Evolutionary conservation across 805 yeast species (phyloP).

Genomic region (Brettanomyces sp.): DNA sequence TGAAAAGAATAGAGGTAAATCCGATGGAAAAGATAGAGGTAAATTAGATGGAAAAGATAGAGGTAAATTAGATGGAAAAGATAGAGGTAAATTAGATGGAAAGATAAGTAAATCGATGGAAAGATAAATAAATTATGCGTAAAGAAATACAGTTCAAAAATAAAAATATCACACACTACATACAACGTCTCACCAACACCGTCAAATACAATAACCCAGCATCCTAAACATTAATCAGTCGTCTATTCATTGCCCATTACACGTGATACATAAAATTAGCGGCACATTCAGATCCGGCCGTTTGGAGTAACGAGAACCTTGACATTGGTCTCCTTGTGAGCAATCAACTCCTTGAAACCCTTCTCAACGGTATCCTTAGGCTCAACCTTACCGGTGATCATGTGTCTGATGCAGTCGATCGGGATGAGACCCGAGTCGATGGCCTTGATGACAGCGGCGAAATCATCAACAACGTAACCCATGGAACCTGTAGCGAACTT

Average conservation of each 20-base stretch:
- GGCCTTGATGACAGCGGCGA: constrained; percentile 45
- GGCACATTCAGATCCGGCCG: constrained; percentile 3
- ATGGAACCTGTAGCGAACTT: constrained; percentile 50
- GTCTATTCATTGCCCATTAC: too few species aligned
- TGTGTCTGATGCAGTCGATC: constrained; percentile 31
- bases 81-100: background rate
- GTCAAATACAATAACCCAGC: too few species aligned
- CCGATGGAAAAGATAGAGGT: background rate
- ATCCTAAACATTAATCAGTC: too few species aligned
- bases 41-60: background rate
- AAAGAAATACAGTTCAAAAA: too few species aligned
- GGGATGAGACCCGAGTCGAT: constrained; percentile 37
- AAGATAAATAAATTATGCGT: too few species aligned
- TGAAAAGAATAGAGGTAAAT: background rate
- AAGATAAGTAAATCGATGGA: background rate
- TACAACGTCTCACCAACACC: too few species aligned
- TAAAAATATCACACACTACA: too few species aligned
- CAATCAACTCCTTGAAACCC: constrained; percentile 42
- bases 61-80: background rate
- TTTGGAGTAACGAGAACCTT: constrained; percentile 46
- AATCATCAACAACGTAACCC: constrained; percentile 50
- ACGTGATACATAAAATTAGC: too few species aligned
- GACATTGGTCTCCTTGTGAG: constrained; percentile 46
- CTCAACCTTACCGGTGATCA: constrained; percentile 46
- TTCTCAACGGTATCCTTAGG: constrained; percentile 42